Base-by-base conservation (phyloP, 192 early-diverging fungal species). In the Entomortierella lignicola region DNA sequence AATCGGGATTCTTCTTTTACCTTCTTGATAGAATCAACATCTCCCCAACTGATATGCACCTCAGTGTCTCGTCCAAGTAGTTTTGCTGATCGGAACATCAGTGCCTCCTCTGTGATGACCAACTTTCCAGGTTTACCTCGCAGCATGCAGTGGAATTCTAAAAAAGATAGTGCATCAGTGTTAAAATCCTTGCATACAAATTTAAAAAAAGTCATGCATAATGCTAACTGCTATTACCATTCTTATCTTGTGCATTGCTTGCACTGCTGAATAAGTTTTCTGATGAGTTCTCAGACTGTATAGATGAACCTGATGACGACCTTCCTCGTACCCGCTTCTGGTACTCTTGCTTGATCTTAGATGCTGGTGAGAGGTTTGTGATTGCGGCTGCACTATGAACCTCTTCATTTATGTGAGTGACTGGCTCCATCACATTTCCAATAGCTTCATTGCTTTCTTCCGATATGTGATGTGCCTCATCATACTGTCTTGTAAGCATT, bases 41-140 rank as follows among this genome's bases (percentile, higher is more conserved):
- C 43, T 8, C 63, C 68, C 75, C 75, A 79, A 13, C 10, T 6
- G 63, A 79, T 60, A 8, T 70, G 31, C 1, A 18, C 41, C 53
- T 69, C 62, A 23, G 63, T 50, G 5, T 79, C 75, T 8, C 63
- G 62, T 5, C 75, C 75, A 37, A 79, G 75, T 12, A 79, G 15
- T 29, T 70, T 79, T 8, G 62, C 55, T 17, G 68, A 58, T 6
- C 82, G 75, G 57, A 83, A 83, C 27, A 34, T 43, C 4, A 83
- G 56, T 18, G 67, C 61, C 2, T 80, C 69, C 21, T 71, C 64
- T 21, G 66, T 58, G 25, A 83, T 80, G 0, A 72, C 47, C 10
- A 83, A 61, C 23, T 57, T 70, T 27, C 82, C 82, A 23, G 82
- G 82, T 42, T 80, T 72, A 48, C 82, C 75, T 15, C 64, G 55